Conservation (phyloP, 768 basidiomycete genomes). For the Rhodosporidiobolus sp. region DNA sequence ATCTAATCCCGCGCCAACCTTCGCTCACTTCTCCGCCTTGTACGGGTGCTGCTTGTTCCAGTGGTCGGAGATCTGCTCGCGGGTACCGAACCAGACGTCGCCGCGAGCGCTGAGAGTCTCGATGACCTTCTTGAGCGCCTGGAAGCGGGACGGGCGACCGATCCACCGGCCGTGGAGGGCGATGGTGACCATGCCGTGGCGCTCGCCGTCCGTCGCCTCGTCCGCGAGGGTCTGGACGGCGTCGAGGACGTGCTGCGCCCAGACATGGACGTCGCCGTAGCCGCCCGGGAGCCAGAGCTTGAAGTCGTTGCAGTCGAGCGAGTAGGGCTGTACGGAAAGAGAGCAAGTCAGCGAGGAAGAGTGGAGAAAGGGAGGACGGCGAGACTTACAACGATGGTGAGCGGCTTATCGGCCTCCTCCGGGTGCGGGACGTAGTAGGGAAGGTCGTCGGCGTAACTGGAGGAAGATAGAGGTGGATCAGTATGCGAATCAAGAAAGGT, state of each 20-base stretch:
- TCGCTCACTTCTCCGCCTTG: constrained; percentile 2
- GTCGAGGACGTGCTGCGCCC: constrained; percentile 41
- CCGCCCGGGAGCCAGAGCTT: constrained; percentile 43
- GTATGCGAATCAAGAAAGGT: background rate
- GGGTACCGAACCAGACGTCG: constrained; percentile 44
- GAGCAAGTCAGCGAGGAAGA: background rate
- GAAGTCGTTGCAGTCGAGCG: constrained; percentile 32
- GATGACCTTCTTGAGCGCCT: constrained; percentile 43
- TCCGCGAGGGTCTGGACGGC: constrained; percentile 5
- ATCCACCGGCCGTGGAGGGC: constrained; percentile 41
- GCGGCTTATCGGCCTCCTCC: constrained; percentile 6
- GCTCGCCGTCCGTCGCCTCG: constrained; percentile 38
- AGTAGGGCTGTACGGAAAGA: background rate
- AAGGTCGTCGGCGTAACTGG: constrained; percentile 44
- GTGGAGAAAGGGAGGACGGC: constrained; percentile 23
- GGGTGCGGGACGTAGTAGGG: constrained; percentile 43
- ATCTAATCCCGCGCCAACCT: too few species aligned
- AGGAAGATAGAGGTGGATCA: constrained; percentile 14
- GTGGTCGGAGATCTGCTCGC: constrained; percentile 45
- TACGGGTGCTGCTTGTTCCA: constrained; percentile 39
- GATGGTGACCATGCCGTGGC: constrained; percentile 44
- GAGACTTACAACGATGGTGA: constrained; percentile 30
- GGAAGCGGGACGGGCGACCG: constrained; percentile 41
- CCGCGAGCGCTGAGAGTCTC: constrained; percentile 38
- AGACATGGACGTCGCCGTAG: constrained; percentile 41